phyloP scores from a whole-genome alignment of 1,139 yeast species.

The Blastobotrys illinoisensis region DNA sequence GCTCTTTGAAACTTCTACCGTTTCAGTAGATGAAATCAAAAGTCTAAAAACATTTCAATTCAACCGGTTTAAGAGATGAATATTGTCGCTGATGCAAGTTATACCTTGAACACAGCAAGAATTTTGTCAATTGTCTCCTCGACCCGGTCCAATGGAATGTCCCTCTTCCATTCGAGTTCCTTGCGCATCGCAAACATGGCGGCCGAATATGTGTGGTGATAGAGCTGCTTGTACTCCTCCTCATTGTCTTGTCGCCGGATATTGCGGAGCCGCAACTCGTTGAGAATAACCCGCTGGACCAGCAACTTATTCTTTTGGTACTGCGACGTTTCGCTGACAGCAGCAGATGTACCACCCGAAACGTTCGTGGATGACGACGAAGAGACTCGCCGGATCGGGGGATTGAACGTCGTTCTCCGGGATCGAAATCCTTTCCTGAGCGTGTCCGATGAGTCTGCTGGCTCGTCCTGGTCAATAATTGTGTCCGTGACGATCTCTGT shows the following conservation, averaged over 20 bases:
- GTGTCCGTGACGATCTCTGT: not conserved
- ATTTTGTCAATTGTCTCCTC: constrained; percentile 25
- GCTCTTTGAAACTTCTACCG: no score
- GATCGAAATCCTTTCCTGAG: not conserved
- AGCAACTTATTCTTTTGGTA: constrained; percentile 13
- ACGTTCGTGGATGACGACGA: not conserved
- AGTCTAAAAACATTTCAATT: no score
- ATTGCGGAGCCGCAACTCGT: constrained; percentile 32
- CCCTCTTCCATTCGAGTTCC: constrained; percentile 4
- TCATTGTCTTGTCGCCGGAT: constrained; percentile 19
- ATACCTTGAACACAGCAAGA: constrained; percentile 15
- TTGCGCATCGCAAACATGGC: constrained; percentile 27
- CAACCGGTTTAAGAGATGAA: no score
- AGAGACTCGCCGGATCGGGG: not conserved
- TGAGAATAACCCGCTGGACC: constrained; percentile 29
- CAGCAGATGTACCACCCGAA: not conserved
- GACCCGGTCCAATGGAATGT: constrained; percentile 15
- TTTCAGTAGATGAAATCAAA: no score
- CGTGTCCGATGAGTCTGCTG: not conserved
- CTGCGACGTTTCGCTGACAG: constrained; percentile 7
- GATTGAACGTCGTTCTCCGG: not conserved
- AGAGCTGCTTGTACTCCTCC: constrained; percentile 27
- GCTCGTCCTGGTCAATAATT: constrained; percentile 5
- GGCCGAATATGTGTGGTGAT: constrained; percentile 25
- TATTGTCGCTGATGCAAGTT: no score